Percentiles rank a stretch among this genome's conserved stretches.
Conservation (phyloP, 768 basidiomycete genomes). For the Leucocoprinus birnbaumii region DNA sequence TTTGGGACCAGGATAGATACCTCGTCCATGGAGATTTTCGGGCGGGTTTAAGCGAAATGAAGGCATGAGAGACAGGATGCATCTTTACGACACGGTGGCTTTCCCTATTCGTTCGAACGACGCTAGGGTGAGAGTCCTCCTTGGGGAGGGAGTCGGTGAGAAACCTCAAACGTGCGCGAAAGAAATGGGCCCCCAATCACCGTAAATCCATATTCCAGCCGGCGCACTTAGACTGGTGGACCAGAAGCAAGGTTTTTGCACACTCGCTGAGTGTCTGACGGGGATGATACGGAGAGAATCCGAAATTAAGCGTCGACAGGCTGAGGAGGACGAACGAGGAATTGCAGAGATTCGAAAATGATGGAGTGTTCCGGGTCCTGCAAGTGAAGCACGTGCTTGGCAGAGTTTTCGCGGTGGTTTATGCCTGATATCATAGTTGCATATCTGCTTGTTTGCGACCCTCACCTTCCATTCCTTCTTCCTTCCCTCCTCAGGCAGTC, state of each 20-base stretch:
- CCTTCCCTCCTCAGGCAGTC: neutral
- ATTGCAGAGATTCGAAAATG: neutral
- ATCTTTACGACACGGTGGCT: neutral
- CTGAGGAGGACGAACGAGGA: neutral
- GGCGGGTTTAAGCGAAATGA: too few relatives aligned
- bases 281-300: too few relatives aligned
- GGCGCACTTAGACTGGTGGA: too few relatives aligned
- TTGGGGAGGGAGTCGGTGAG: neutral
- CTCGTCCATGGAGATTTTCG: too few relatives aligned
- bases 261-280: too few relatives aligned
- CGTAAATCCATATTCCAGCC: too few relatives aligned
- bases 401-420: conserved; percentile 1
- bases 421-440: conserved; percentile 9
- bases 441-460: conserved; percentile 5
- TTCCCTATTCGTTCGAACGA: neutral
- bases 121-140: neutral
- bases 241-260: too few relatives aligned
- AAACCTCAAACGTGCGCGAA: conserved; percentile 8
- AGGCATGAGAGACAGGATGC: neutral
- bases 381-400: conserved; percentile 6
- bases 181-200: neutral
- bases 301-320: too few relatives aligned
- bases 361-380: conserved; percentile 11
- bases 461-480: too few relatives aligned
- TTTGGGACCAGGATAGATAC: neutral